A percentile compares a stretch with the other conserved stretches of the same genome.
These are phyloP conservation scores for Candida berthetii DNA, from an alignment of 805 yeast genomes.

Conservation along the genomic window DNA sequence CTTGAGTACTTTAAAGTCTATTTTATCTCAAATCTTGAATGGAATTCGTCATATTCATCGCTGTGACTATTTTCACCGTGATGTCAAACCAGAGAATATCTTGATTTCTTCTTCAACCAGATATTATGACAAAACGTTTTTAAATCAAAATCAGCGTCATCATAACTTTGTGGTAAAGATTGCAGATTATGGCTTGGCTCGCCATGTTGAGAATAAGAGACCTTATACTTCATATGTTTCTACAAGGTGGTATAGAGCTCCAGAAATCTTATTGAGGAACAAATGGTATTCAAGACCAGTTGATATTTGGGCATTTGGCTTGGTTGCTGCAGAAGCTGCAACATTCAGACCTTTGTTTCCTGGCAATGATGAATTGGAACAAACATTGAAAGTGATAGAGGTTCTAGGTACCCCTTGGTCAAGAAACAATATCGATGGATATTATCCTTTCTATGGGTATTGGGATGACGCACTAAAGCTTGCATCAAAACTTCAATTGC, in stretches of 20 bases:
- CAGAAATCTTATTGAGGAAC: constrained; percentile 68
- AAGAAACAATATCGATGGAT: constrained; percentile 15
- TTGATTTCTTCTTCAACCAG: constrained; percentile 54
- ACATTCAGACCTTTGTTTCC: constrained; percentile 78
- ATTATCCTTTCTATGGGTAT: constrained; percentile 56
- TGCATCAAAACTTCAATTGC: constrained; percentile 47
- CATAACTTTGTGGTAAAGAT: constrained; percentile 58
- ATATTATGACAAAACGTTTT: constrained; percentile 37
- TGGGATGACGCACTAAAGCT: constrained; percentile 62
- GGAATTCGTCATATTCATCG: constrained; percentile 82
- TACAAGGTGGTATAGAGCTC: constrained; percentile 84
- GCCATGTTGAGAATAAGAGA: constrained; percentile 44
- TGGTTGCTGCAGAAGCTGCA: constrained; percentile 69
- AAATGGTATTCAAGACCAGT: constrained; percentile 59
- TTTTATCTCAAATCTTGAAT: constrained; percentile 62
- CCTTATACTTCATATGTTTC: constrained; percentile 74
- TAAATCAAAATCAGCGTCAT: constrained; percentile 12
- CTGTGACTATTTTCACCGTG: constrained; percentile 73
- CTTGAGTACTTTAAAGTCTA: constrained; percentile 52
- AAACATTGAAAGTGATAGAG: constrained; percentile 60
- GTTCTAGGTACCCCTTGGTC: constrained; percentile 68
- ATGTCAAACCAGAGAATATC: constrained; percentile 90
- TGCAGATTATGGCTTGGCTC: constrained; percentile 78
- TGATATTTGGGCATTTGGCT: constrained; percentile 86
- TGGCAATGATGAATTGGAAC: constrained; percentile 76